Percentiles rank a stretch among this genome's conserved stretches.
These are phyloP conservation scores for Lipomyces yamadae DNA, from an alignment of 805 yeast genomes.

Conservation along the genomic window DNA sequence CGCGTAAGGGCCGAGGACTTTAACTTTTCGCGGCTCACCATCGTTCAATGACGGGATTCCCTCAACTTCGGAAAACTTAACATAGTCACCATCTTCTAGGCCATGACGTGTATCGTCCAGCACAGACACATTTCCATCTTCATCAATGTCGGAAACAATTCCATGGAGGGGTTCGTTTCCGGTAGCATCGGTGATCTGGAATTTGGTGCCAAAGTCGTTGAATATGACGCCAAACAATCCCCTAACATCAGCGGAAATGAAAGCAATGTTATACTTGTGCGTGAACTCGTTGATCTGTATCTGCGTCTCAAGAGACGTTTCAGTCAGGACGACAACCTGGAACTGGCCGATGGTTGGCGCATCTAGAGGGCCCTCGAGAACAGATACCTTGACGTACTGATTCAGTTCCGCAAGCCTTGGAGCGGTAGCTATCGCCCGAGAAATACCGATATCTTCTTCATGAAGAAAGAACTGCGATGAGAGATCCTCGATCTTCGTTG, in stretches of 20 bases:
- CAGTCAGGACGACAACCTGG: constrained; percentile 86
- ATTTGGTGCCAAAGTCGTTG: constrained; percentile 85
- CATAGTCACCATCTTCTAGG: constrained; percentile 87
- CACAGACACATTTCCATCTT: constrained; percentile 89
- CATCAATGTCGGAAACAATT: constrained; percentile 85
- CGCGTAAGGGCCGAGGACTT: constrained; percentile 93
- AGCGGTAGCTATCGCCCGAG: constrained; percentile 75
- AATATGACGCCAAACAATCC: constrained; percentile 90
- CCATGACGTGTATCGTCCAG: constrained; percentile 93
- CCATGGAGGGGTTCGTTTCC: constrained; percentile 94
- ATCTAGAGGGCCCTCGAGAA: constrained; percentile 59
- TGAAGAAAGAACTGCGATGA: constrained; percentile 83
- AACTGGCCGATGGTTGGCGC: constrained; percentile 60
- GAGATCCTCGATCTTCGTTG: constrained; percentile 69
- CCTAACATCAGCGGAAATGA: constrained; percentile 77
- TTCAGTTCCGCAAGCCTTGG: constrained; percentile 79
- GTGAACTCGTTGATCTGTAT: constrained; percentile 74
- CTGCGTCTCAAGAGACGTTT: constrained; percentile 71
- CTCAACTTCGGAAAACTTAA: constrained; percentile 81
- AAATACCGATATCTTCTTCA: constrained; percentile 72
- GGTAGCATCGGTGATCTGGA: constrained; percentile 78
- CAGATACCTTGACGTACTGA: constrained; percentile 83
- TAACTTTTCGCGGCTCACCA: constrained; percentile 73
- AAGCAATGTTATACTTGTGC: constrained; percentile 73
- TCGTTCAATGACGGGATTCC: constrained; percentile 78